Percentiles rank a stretch among this genome's conserved stretches.
These are phyloP conservation scores for Paraconiothyrium sp. DNA, from an alignment of 2,329 filamentous ascomycete species.

Conservation along the genomic window DNA sequence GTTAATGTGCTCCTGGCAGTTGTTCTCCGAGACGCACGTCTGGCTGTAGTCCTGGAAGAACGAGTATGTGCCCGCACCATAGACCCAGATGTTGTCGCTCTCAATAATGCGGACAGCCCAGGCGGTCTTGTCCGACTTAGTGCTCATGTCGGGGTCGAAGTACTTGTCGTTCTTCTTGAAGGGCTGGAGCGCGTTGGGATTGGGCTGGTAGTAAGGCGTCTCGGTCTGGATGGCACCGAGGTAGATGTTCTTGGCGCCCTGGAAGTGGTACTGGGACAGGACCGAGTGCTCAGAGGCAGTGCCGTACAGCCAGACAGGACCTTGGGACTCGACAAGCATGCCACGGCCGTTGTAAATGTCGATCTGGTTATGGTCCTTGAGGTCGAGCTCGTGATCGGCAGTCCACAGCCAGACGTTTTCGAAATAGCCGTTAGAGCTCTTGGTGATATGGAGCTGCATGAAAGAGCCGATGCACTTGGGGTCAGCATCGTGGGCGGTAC, in stretches of 20 bases:
- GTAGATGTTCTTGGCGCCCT: conserved; percentile 68
- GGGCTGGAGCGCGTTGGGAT: conserved; percentile 66
- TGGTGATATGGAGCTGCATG: conserved; percentile 66
- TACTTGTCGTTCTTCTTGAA: conserved; percentile 60
- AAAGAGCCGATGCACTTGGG: conserved; percentile 78
- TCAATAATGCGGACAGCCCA: conserved; percentile 58
- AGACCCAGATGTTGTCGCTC: conserved; percentile 54
- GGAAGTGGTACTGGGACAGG: conserved; percentile 76
- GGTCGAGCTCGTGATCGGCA: conserved; percentile 88
- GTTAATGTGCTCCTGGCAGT: conserved; percentile 64
- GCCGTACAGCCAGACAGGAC: conserved; percentile 78
- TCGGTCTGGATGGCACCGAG: conserved; percentile 74
- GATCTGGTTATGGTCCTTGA: conserved; percentile 75
- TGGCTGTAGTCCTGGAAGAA: conserved; percentile 69
- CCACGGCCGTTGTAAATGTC: conserved; percentile 89
- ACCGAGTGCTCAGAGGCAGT: conserved; percentile 72
- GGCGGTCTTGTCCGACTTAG: conserved; percentile 49
- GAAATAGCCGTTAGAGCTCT: conserved; percentile 73
- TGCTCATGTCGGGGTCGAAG: conserved; percentile 55
- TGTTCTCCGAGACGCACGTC: conserved; percentile 55
- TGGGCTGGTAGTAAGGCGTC: conserved; percentile 76
- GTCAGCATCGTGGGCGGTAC: conserved; percentile 68
- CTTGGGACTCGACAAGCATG: conserved; percentile 79
- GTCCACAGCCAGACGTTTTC: conserved; percentile 95
- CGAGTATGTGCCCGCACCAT: conserved; percentile 62